phyloP scores from a whole-genome alignment of 345 rosid species.

The Citrus sinensis region DVS_A1.0 CM039167.1:4270001-4270500 shows the following conservation, averaged over 20 bases:
- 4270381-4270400: slow-evolving; percentile 54
- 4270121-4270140: slow-evolving; percentile 82
- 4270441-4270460: not conserved
- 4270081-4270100: slow-evolving; percentile 76
- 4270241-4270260: not conserved
- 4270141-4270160: slow-evolving; percentile 72
- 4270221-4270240: not conserved
- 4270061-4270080: slow-evolving; percentile 84
- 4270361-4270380: slow-evolving; percentile 61
- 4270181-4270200: slow-evolving; percentile 63
- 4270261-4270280: not conserved
- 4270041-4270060: slow-evolving; percentile 40
- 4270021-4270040: not conserved
- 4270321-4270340: slow-evolving; percentile 51
- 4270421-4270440: not conserved
- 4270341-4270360: slow-evolving; percentile 57
- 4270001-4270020: not conserved
- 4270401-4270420: no score
- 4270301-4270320: not conserved
- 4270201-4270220: slow-evolving; percentile 24
- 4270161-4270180: slow-evolving; percentile 47
- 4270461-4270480: not conserved
- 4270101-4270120: slow-evolving; percentile 67
- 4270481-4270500: no score
- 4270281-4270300: not conserved